These are phyloP conservation scores for Pseudocercospora cruenta DNA, from an alignment of 2,329 filamentous ascomycete genomes.

Conservation along the genomic window DNA sequence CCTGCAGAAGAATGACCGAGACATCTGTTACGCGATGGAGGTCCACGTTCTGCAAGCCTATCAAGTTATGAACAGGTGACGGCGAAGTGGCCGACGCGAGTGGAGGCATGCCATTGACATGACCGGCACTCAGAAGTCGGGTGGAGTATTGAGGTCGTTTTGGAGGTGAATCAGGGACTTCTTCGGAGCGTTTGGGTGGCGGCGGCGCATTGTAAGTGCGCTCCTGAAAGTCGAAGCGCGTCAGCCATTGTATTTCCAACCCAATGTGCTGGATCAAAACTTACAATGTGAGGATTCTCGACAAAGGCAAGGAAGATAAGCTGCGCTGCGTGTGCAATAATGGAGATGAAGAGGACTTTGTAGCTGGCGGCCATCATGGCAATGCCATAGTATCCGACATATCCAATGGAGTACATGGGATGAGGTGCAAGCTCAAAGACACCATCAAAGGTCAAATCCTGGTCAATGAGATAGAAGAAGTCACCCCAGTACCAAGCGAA, in stretches of 20 bases:
- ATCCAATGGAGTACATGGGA: conserved; percentile 98
- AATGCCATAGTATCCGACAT: conserved; percentile 97
- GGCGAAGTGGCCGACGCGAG: conserved; percentile 57
- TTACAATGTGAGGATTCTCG: conserved; percentile 87
- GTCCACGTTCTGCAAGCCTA: conserved; percentile 84
- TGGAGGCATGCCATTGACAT: conserved; percentile 41
- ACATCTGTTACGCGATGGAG: conserved; percentile 85
- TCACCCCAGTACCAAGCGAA: conserved; percentile 99
- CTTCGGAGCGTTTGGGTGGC: conserved; percentile 58
- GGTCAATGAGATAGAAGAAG: conserved; percentile 98
- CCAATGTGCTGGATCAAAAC: background rate
- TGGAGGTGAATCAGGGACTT: conserved; percentile 44
- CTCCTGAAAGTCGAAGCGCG: conserved; percentile 51
- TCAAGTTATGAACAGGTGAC: conserved; percentile 75
- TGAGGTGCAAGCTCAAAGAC: conserved; percentile 99
- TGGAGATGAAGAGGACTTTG: conserved; percentile 94
- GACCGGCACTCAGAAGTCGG: conserved; percentile 44
- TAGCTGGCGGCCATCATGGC: conserved; percentile 98
- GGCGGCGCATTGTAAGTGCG: conserved; percentile 93
- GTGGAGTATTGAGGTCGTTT: conserved; percentile 45
- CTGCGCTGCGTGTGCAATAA: conserved; percentile 90
- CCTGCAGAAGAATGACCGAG: conserved; percentile 73
- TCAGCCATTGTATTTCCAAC: conserved; percentile 1
- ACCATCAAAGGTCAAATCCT: conserved; percentile 95
- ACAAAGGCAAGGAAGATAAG: conserved; percentile 89